These are phyloP conservation scores for Ustilaginoidea virens DNA, from an alignment of 2,329 filamentous ascomycete species.

Conservation along the genomic window DNA sequence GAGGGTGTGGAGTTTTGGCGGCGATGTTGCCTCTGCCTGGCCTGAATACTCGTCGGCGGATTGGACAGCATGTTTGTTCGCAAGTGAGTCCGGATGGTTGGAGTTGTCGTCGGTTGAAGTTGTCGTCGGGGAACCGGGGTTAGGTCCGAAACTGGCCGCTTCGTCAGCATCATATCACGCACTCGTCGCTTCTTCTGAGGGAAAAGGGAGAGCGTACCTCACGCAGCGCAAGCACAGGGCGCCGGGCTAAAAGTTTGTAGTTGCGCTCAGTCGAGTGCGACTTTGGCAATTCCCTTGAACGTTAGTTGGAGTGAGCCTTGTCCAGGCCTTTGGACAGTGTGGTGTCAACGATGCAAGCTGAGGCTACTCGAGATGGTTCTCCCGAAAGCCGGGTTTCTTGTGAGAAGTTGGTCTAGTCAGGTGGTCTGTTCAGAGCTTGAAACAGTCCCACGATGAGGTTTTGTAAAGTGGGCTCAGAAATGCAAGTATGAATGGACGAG, in stretches of 20 bases:
- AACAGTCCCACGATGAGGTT: constrained; percentile 6
- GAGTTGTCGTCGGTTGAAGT: constrained; percentile 34
- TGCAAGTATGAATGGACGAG: constrained; percentile 11
- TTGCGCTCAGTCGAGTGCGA: constrained; percentile 34
- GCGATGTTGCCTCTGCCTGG: constrained; percentile 43
- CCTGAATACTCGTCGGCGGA: constrained; percentile 55
- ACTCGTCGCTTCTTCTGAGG: background rate
- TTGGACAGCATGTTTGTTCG: constrained; percentile 66
- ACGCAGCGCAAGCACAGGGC: constrained; percentile 70
- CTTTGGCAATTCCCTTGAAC: constrained; percentile 15
- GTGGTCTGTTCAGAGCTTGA: constrained; percentile 2
- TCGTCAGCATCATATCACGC: constrained; percentile 3
- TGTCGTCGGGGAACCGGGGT: constrained; percentile 36
- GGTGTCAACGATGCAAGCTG: constrained; percentile 8
- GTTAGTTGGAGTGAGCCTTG: constrained; percentile 12
- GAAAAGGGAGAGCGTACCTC: constrained; percentile 54
- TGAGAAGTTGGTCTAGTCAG: constrained; percentile 2
- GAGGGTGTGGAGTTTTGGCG: constrained; percentile 78
- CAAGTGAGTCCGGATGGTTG: constrained; percentile 49
- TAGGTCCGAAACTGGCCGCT: constrained; percentile 25
- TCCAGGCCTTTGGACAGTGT: constrained; percentile 16
- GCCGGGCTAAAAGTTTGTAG: constrained; percentile 45
- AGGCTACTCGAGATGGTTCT: constrained; percentile 7
- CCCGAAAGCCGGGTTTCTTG: constrained; percentile 5
- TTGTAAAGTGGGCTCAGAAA: constrained; percentile 8